Conservation (phyloP, 768 basidiomycete species). For the Zangia roseola region DNA sequence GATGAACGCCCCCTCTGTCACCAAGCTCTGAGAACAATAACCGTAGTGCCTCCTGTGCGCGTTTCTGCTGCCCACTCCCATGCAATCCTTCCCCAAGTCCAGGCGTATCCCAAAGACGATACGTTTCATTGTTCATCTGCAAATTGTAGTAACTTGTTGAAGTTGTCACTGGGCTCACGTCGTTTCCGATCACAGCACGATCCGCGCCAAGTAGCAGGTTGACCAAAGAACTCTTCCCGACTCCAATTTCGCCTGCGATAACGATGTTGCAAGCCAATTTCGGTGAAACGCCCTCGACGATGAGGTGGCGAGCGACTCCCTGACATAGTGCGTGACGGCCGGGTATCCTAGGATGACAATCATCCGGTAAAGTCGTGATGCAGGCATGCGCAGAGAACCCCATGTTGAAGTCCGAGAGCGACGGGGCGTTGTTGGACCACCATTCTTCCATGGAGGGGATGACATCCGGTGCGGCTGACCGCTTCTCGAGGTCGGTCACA, state of each 20-base stretch:
- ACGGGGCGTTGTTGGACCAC: constrained; percentile 35
- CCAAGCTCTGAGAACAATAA: constrained; percentile 21
- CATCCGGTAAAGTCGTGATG: constrained; percentile 20
- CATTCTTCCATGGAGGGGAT: constrained; percentile 35
- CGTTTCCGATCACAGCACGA: constrained; percentile 15
- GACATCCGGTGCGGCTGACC: constrained; percentile 13
- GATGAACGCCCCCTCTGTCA: constrained; percentile 22
- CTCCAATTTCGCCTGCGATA: constrained; percentile 26
- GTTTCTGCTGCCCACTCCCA: constrained; percentile 16
- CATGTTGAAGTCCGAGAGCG: constrained; percentile 33
- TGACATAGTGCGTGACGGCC: constrained; percentile 21
- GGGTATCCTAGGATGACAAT: constrained; percentile 20
- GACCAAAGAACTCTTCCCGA: constrained; percentile 30
- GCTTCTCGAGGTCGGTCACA: constrained; percentile 35
- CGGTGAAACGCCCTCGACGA: constrained; percentile 19
- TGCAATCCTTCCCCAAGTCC: constrained; percentile 27
- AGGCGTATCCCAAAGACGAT: constrained; percentile 31
- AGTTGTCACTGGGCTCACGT: constrained; percentile 19
- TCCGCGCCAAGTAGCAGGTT: constrained; percentile 27
- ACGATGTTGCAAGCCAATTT: constrained; percentile 23
- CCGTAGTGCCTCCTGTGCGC: constrained; percentile 20
- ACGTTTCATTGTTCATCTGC: constrained; percentile 8
- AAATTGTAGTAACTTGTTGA: constrained; percentile 11
- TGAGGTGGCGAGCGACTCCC: constrained; percentile 11
- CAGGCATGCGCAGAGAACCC: constrained; percentile 28